Base-by-base conservation (phyloP, 2,329 filamentous ascomycete species). In the Penicillium brevicompactum region DNA sequence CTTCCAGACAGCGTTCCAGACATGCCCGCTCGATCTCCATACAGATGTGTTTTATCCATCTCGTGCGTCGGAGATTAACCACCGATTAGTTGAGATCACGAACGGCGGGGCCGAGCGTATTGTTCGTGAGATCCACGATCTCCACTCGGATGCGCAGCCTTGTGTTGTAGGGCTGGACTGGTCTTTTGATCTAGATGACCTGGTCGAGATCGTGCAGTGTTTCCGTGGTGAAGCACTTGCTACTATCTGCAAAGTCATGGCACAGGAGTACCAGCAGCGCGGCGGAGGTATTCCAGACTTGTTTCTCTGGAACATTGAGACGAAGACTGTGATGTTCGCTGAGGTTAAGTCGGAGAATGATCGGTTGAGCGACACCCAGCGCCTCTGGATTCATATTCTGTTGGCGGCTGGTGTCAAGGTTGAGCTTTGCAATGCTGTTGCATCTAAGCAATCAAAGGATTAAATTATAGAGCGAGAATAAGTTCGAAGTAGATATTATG, bases 331-430 rank as follows among this genome's bases (percentile, higher is more conserved):
- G 61, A 87, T 91, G 82, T 93, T 94, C 72, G 82, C 82, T 4
- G 88, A 91, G 73, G 89, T 92, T 54, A 92, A 92, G 78, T 90
- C 87, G 63, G 87, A 87, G 70, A 97, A 96, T 74, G 94, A 99
- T 80, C 86, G 92, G 38, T 78, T 99, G 67, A 97, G 93, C 74
- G 94, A 99, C 78, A 96, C 92, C 16, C 94, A 99, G 77, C 81
- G 94, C 64, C 82, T 99, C 63, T 99, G 94, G 94, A 96, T 97
- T 67, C 91, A 97, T 79, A 91, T 97, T 7, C 81, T 99, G 50
- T 88, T 87, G 7, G 87, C 88, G 1, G 92, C 92, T 1, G 93
- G 94, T 2, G 83, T 97, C 38, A 84, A 82, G 63, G 93, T 97
- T 27, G 92, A 96, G 65, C 79, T 97, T 61, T 95, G 84, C 62